Evolutionary conservation across 2,329 filamentous ascomycete species (phyloP).

Genomic region (Diaporthe citri): DNA sequence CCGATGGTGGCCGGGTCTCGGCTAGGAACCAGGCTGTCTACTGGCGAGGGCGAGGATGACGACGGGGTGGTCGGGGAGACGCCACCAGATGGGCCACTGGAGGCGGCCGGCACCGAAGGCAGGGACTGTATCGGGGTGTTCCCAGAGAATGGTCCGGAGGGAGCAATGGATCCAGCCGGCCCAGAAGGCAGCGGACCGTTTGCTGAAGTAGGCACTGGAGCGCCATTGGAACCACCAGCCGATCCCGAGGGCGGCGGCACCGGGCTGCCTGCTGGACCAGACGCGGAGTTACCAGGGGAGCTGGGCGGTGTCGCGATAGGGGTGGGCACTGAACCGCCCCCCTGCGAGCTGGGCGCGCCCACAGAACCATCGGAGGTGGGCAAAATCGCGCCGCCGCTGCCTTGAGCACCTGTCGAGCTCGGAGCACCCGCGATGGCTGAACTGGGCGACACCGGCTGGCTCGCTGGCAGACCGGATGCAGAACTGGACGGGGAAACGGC

Average conservation of each 20-base stretch:
- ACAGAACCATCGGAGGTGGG: not conserved
- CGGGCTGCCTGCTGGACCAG: not conserved
- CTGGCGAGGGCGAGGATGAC: constrained; percentile 26
- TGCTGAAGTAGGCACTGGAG: not conserved
- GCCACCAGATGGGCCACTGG: constrained; percentile 4
- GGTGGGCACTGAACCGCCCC: not conserved
- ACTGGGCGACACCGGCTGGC: not conserved
- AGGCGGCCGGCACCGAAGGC: not conserved
- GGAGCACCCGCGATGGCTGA: not conserved
- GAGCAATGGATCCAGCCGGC: not conserved
- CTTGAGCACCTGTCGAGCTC: not conserved
- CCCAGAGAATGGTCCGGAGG: not conserved
- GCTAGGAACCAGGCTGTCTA: constrained; percentile 31
- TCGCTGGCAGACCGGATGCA: not conserved
- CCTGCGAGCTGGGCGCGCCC: not conserved
- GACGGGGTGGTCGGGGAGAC: constrained; percentile 13
- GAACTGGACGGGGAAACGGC: not conserved
- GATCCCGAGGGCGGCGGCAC: constrained; percentile 8
- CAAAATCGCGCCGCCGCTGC: not conserved
- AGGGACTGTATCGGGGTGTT: not conserved
- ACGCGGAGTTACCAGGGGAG: not conserved
- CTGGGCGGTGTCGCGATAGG: not conserved
- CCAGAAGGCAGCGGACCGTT: not conserved
- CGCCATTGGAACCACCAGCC: not conserved
- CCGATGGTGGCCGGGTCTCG: constrained; percentile 35